phyloP scores from a whole-genome alignment of 768 basidiomycete species.

The Serendipita indica region DNA sequence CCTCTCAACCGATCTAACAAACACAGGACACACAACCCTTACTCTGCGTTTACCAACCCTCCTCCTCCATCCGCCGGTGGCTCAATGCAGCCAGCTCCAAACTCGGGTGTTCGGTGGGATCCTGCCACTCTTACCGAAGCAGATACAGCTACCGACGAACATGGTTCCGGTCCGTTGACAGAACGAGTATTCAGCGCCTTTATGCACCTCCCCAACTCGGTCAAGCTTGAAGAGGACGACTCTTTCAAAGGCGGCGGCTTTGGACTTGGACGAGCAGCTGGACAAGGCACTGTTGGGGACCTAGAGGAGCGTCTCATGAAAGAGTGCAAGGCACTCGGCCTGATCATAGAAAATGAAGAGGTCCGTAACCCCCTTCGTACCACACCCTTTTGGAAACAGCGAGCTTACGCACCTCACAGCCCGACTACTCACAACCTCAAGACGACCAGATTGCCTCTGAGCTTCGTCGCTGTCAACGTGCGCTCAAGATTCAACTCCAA shows the following conservation, averaged over 20 bases:
- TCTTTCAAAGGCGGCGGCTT: not conserved
- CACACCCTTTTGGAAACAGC: slow-evolving; percentile 8
- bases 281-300: slow-evolving; percentile 65
- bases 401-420: slow-evolving; percentile 27
- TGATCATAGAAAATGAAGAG: slow-evolving; percentile 25
- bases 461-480: slow-evolving; percentile 72
- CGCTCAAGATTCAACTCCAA: slow-evolving; percentile 59
- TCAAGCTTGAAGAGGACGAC: not conserved
- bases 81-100: slow-evolving; percentile 23
- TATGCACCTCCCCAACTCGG: not conserved
- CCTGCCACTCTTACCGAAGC: slow-evolving; percentile 64
- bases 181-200: slow-evolving; percentile 40
- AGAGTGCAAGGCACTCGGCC: slow-evolving; percentile 25
- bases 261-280: slow-evolving; percentile 20
- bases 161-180: slow-evolving; percentile 74
- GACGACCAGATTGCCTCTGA: slow-evolving; percentile 92
- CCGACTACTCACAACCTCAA: slow-evolving; percentile 58
- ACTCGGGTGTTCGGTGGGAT: slow-evolving; percentile 59
- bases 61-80: slow-evolving; percentile 25
- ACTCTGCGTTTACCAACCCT: slow-evolving; percentile 27
- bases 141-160: slow-evolving; percentile 55
- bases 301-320: slow-evolving; percentile 36
- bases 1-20: slow-evolving; percentile 28
- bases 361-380: slow-evolving; percentile 12
- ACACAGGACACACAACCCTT: slow-evolving; percentile 26